These are phyloP conservation scores for Macadamia tetraphylla DNA, from an alignment of 164 flowering plant species.

Conservation along the genomic window DNA sequence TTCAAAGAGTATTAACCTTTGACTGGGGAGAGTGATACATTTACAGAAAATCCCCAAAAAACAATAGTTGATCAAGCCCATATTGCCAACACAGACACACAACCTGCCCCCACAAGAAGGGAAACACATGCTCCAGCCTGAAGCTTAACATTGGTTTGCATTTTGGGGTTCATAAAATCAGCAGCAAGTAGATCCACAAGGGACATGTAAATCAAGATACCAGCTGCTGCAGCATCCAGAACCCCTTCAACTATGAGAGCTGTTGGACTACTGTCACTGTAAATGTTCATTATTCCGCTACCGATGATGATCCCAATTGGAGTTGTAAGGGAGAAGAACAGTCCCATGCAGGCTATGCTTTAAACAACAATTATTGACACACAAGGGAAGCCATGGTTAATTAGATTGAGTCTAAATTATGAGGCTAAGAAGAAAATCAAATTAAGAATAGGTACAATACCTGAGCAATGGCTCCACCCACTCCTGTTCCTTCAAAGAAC, in stretches of 20 bases:
- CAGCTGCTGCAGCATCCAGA: constrained; percentile 23
- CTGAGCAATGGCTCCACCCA: constrained; percentile 23
- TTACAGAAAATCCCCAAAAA: too few relatives aligned
- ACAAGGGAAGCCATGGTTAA: background rate
- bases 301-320: constrained; percentile 26
- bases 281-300: constrained; percentile 11
- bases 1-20: too few relatives aligned
- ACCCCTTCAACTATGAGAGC: constrained; percentile 22
- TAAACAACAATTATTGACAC: too few relatives aligned
- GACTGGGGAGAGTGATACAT: too few relatives aligned
- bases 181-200: constrained; percentile 29
- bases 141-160: constrained; percentile 22
- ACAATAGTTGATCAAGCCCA: constrained; percentile 17
- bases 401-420: too few relatives aligned
- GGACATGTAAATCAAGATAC: constrained; percentile 31
- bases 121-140: constrained; percentile 13
- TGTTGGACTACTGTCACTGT: constrained; percentile 13
- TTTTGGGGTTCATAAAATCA: constrained; percentile 25
- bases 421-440: too few relatives aligned
- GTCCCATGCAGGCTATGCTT: constrained; percentile 12
- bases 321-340: constrained; percentile 29
- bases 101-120: constrained; percentile 23
- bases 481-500: constrained; percentile 23
- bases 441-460: background rate
- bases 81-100: constrained; percentile 25